Evolutionary conservation across 2,329 filamentous ascomycete species (phyloP), one percentile per base, ranked within the genome.

Genomic region (Pyrenochaeta sp.): DNA sequence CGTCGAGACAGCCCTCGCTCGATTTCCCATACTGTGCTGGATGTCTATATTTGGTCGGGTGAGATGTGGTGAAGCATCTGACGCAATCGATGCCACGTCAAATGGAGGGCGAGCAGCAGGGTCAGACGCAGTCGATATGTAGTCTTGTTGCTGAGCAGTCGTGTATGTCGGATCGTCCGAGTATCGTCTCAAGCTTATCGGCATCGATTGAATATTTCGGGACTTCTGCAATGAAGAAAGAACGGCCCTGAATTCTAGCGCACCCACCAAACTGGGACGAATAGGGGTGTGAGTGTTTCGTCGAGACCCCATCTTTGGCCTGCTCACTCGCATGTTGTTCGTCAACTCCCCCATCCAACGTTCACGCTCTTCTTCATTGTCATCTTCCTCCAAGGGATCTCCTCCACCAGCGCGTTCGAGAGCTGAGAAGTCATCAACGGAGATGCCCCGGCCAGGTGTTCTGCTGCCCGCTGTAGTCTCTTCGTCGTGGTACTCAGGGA

Each of bases 201-300:
- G 85, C 37, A 87, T 85, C 15, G 90, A 83, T 64, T 88, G 87
- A 21, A 90, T 85, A 60, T 91, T 95, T 68, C 90, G 86, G 50
- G 92, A 90, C 60, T 88, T 90, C 67, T 96, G 88, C 51, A 99
- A 78, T 2, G 92, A 92, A n/a, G 91, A 89, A 40, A 99, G 80
- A 2, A 97, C 89, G 2, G 94, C 94, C 64, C 93, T 86, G 66
- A 99, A 99, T 76, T 99, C 95, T 51, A 99, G 81, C 7, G 91
- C 95, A 37, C 95, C 95, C 3, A 99, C 89, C 41, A 99, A 80
- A 79, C 95, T 98, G 1, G 95, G 94, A 37, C 95, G 85, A 58
- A 99, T 97, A 0, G 92, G 90, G 6, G 88, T 94, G 56, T 93
- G 84, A 2, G 91, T 87, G 41, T 83, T 92, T 60, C 88, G 89